Evolutionary conservation across 768 basidiomycete genomes (phyloP), one percentile per base, ranked within the genome.

Genomic region (Pulveroboletus sp.): DNA sequence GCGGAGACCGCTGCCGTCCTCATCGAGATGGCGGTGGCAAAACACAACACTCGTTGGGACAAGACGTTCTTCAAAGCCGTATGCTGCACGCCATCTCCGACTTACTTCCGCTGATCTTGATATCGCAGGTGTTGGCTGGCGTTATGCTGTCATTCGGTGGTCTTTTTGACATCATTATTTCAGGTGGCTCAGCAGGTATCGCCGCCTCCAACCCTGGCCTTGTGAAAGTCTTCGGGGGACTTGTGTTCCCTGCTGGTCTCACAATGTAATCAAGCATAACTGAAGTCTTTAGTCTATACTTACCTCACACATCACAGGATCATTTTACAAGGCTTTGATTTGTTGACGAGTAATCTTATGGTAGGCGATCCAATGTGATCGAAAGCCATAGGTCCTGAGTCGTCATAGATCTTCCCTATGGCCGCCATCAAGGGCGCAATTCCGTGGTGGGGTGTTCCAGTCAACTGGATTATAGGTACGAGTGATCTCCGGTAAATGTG

Each of bases 291-390:
- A n/a, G 10, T 12, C 6, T 11, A 32, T 30, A 21, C 43, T 56
- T 26, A 59, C 26, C 11, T 32, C 18, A 8, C 3, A 8, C 2
- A 11, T 32, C 33, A 18, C 54, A 88, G 86, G 86, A 86, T 89
- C 52, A 76, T 85, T 12, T 69, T 88, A 12, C 82, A 86, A 67
- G 82, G 82, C 2, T 72, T 81, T 39, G 86, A 89, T 50, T 74
- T 89, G 1, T 63, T 88, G 32, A 88, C 86, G 42, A 86, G 85
- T 59, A 85, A 86, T 60, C 81, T 89, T 78, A 78, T 89, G 83
- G 85, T 85, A 52, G 41, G 64, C 41, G 31, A 10, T 8, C 47
- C 31, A 3, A 8, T 31, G 12, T 17, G 24, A 9, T 30, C 8
- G 6, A 27, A 12, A 9, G 6, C 5, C 17, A 30, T 5, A 18